phyloP scores from a whole-genome alignment of 805 yeast genomes.

The Metschnikowia anglica region DNA sequence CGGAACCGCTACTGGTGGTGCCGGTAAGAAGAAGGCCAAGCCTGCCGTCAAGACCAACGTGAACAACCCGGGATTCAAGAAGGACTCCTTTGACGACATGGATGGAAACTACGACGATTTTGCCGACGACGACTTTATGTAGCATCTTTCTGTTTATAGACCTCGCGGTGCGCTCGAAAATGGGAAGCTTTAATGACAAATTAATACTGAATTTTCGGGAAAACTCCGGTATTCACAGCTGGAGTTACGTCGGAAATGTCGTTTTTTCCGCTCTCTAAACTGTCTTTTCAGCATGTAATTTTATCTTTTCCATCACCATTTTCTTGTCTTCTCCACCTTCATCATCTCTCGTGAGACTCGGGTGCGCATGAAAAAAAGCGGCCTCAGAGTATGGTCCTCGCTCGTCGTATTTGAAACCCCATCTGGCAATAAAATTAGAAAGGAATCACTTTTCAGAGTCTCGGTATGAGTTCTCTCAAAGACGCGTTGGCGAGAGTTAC shows the following conservation, averaged over 20 bases:
- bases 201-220: neutral
- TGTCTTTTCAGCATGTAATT: neutral
- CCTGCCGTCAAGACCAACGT: slow-evolving; percentile 64
- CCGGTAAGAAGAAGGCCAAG: slow-evolving; percentile 92
- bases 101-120: slow-evolving; percentile 52
- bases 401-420: too few species aligned
- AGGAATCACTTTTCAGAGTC: too few species aligned
- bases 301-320: neutral
- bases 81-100: slow-evolving; percentile 60
- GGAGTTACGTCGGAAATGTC: too few species aligned
- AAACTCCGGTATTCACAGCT: too few species aligned
- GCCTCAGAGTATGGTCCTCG: too few species aligned
- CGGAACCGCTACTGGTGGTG: slow-evolving; percentile 88
- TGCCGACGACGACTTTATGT: slow-evolving; percentile 84
- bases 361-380: slow-evolving; percentile 6
- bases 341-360: neutral
- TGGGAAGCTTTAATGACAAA: neutral
- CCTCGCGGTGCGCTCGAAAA: neutral
- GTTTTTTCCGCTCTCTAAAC: too few species aligned
- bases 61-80: slow-evolving; percentile 52
- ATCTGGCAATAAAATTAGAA: too few species aligned
- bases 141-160: slow-evolving; percentile 17
- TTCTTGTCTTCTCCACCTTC: neutral
- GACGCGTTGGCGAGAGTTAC: slow-evolving; percentile 37
- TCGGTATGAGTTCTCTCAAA: slow-evolving; percentile 30